These are phyloP conservation scores for Polyporus arcularius DNA, from an alignment of 768 basidiomycete genomes.

Conservation along the genomic window DNA sequence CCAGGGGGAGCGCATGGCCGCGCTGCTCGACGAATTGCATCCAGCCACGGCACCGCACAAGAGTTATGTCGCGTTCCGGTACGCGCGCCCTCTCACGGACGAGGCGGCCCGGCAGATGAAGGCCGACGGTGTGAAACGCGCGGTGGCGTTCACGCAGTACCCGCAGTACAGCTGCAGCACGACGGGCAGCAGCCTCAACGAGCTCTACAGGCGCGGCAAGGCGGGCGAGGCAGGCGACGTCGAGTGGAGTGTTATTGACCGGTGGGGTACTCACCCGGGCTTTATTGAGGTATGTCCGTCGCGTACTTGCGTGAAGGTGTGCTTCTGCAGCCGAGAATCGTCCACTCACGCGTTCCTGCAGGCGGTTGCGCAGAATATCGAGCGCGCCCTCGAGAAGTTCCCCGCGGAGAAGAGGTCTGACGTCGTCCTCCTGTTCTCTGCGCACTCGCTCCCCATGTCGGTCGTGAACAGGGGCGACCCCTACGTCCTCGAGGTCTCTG, in stretches of 20 bases:
- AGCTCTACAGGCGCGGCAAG: conserved; percentile 71
- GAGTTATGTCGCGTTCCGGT: conserved; percentile 93
- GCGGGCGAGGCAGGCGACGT: conserved; percentile 65
- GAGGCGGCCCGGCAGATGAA: conserved; percentile 82
- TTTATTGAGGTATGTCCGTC: conserved; percentile 80
- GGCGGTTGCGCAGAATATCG: conserved; percentile 91
- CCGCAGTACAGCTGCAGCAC: conserved; percentile 99
- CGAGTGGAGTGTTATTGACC: conserved; percentile 96
- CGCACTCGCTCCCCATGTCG: conserved; percentile 96
- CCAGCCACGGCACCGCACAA: conserved; percentile 95
- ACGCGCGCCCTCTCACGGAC: conserved; percentile 86
- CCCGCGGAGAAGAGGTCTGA: conserved; percentile 68
- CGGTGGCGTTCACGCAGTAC: conserved; percentile 96
- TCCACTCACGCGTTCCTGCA: conserved; percentile 31
- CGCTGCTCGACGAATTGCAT: conserved; percentile 90
- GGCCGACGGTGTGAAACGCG: conserved; percentile 87
- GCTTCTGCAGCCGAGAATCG: neutral
- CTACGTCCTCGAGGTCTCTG: conserved; percentile 93
- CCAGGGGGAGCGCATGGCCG: conserved; percentile 90
- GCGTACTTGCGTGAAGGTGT: neutral
- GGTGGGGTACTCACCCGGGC: conserved; percentile 95
- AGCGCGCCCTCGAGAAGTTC: conserved; percentile 79
- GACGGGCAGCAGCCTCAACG: conserved; percentile 96
- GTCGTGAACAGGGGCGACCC: conserved; percentile 99
- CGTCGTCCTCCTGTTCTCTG: conserved; percentile 89